phyloP scores from a whole-genome alignment of 176 grass and related monocot species.

The Eragrostis curvula region DNA sequence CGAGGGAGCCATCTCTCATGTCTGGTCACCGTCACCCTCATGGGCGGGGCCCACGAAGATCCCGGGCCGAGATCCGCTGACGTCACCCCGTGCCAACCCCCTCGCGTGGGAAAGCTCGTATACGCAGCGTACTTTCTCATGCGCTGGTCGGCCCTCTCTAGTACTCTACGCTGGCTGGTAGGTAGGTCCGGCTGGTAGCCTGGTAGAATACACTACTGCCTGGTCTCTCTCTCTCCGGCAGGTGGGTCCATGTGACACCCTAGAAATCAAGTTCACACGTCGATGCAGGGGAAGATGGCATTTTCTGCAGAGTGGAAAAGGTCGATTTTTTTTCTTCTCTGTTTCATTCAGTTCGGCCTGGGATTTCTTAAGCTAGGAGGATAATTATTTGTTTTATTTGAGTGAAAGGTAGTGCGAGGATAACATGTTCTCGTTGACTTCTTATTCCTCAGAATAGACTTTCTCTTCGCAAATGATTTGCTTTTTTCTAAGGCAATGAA shows the following conservation, averaged over 20 bases:
- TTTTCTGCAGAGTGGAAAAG: too few relatives aligned
- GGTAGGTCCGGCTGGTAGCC: too few relatives aligned
- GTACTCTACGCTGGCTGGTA: too few relatives aligned
- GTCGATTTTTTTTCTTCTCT: too few relatives aligned
- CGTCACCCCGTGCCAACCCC: constrained; percentile 44
- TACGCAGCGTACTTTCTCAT: not conserved
- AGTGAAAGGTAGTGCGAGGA: not conserved
- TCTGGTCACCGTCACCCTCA: constrained; percentile 4
- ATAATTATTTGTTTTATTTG: too few relatives aligned
- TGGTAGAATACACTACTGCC: too few relatives aligned
- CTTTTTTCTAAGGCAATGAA: not conserved
- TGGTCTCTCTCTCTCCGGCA: not conserved
- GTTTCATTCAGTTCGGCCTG: too few relatives aligned
- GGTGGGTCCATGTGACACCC: not conserved
- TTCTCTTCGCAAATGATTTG: not conserved
- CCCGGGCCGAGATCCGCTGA: constrained; percentile 66
- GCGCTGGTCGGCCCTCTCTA: not conserved
- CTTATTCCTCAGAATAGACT: not conserved
- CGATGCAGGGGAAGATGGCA: too few relatives aligned
- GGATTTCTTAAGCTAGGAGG: too few relatives aligned
- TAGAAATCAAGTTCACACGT: too few relatives aligned
- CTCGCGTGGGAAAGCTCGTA: not conserved
- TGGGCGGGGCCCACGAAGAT: constrained; percentile 54
- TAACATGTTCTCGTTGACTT: not conserved
- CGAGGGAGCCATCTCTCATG: not conserved